Evolutionary conservation across 164 flowering plant species (phyloP).

Genomic region (Stephania japonica): DNA sequence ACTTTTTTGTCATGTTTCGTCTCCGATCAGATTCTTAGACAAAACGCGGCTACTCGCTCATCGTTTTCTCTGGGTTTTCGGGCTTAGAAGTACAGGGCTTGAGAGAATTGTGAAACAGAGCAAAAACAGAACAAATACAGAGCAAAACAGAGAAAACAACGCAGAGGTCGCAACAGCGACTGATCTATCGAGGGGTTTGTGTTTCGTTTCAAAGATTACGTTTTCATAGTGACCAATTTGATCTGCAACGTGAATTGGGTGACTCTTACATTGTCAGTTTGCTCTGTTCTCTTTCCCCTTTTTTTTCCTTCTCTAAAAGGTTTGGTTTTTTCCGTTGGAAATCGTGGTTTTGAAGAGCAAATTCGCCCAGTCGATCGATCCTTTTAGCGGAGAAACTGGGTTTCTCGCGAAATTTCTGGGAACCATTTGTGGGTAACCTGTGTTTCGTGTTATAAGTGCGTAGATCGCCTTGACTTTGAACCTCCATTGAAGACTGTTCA

Average conservation of each 20-base stretch:
- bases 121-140: neutral
- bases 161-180: neutral
- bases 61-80: neutral
- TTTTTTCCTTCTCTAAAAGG: neutral
- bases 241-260: neutral
- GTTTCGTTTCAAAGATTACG: neutral
- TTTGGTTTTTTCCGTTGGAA: neutral
- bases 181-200: neutral
- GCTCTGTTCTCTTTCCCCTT: neutral
- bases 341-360: neutral
- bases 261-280: constrained; percentile 1
- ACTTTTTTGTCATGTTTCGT: neutral
- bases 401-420: neutral
- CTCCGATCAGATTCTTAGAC: neutral
- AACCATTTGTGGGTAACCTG: neutral
- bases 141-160: neutral
- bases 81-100: neutral
- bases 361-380: neutral
- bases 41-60: constrained; percentile 2
- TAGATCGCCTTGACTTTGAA: constrained; percentile 2
- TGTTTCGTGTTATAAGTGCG: neutral
- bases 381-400: neutral
- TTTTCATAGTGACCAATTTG: neutral
- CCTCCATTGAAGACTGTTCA: neutral
- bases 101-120: neutral